Base-by-base conservation (phyloP, 306 rosid genomes). In the Vigna hirtella region DNA sequence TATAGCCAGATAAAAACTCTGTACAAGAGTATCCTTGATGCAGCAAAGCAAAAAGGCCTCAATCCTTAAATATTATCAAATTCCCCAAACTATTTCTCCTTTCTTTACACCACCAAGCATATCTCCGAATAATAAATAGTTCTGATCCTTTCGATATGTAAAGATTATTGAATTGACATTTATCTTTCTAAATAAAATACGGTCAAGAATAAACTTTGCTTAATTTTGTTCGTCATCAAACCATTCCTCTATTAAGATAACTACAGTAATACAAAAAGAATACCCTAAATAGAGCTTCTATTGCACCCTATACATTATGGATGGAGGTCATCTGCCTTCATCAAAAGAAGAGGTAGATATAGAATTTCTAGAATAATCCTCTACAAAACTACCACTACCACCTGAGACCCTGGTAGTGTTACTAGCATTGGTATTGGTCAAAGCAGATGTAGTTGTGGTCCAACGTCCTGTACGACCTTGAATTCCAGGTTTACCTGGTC, bases 351-450 rank as follows among this genome's bases (percentile, higher is more conserved):
- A 94, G 78, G 79, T 40, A 34, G 97, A 91, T 1, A 91, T 90
- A 52, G 94, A 90, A 73, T 94, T 94, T 79, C 91, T 86, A 10
- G 98, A 94, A 83, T 77, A 89, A 3, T 94, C 97, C 73, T 91
- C 98, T 26, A 72, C 69, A 52, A 51, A 52, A 81, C 88, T 91
- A 79, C 81, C 80, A 16, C 82, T 85, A 16, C 87, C 88, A 43
- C 86, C 88, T 22, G 98, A 86, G 59, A 73, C 79, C 65, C 18
- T 89, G 73, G 96, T 86, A 59, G 79, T 83, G 66, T 81, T 86
- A 74, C 82, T 82, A 74, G 94, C 86, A 51, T 77, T 85, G 66
- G 96, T 77, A 51, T 77, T 85, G 62, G 94, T 77, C n/a, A 86
- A 66, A n/a, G 90, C 85, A 15, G 90, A 73, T 15, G 86, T 24